These are phyloP conservation scores for Brassica cretica DNA, from an alignment of 345 rosid genomes.

Conservation along the genomic window DNA sequence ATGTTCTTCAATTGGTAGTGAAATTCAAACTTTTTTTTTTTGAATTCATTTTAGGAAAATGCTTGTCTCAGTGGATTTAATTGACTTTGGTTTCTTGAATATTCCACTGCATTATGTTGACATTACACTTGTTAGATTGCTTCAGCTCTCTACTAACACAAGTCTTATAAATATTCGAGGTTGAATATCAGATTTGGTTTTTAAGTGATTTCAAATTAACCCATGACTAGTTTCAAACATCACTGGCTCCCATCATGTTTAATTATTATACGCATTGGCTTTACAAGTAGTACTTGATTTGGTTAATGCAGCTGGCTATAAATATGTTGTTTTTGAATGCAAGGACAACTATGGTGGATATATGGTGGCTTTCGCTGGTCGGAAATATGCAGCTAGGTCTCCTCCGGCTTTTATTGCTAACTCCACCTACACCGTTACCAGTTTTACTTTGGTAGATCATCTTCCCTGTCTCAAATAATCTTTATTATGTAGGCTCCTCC, in stretches of 20 bases:
- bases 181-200: neutral
- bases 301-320: neutral
- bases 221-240: neutral
- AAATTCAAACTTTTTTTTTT: neutral
- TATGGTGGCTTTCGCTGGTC: conserved; percentile 94
- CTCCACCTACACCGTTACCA: conserved; percentile 65
- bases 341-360: conserved; percentile 45
- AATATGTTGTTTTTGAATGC: neutral
- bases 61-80: neutral
- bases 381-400: conserved; percentile 89
- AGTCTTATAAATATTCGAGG: neutral
- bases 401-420: conserved; percentile 78
- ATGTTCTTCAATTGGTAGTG: neutral
- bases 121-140: neutral
- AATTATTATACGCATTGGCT: neutral
- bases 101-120: neutral
- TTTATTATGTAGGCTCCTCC: neutral
- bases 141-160: neutral
- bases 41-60: neutral
- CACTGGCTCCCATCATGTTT: neutral
- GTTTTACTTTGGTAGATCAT: conserved; percentile 74
- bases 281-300: neutral
- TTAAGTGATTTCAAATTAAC: neutral
- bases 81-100: neutral
- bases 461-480: neutral